Evolutionary conservation across 2,329 filamentous ascomycete genomes (phyloP), one percentile per base, ranked within the genome.

Genomic region (Domatiomyces catenatus): DNA sequence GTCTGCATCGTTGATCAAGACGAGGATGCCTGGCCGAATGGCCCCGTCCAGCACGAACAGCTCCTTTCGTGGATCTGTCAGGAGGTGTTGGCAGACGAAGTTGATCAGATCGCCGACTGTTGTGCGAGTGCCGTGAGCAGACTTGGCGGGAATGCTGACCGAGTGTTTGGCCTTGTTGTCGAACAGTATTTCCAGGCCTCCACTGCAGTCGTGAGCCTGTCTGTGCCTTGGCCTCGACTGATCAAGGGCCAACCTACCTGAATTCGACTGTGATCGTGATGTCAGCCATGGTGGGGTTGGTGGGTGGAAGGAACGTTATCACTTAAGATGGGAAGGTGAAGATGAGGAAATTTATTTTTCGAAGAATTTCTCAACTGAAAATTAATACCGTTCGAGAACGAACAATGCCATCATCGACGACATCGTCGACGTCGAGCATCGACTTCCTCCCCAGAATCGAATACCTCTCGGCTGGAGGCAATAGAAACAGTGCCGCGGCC

Each of bases 1-100:
- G 66, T 98, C 92, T 22, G 88, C 86, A 61, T 98, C 92, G 64
- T 98, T 98, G 67, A 98, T 94, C 51, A 98, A 75, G 24, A 95
- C 90, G 44, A 98, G 77, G 65, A 98, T 94, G 2, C 92, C 92
- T 4, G 92, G 92, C 49, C 92, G 88, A 54, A 96, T 83, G 61
- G 88, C 81, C 60, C 76, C 80, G 56, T 94, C 86, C 19, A 94
- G 74, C 32, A 96, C 80, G 63, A 98, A 96, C 51, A 96, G 74
- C 52, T 96, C 90, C 64, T 84, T 85, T 51, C 90, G 77, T 20
- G 75, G 75, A 66, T 95, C 89, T 59, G 81, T 84, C 86, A 96
- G 94, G 50, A 86, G 69, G 59, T 89, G 76, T 36, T 84, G 71
- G 67, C 86, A 89, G 8, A 96, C 79, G 67, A 93, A 75, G 49